Evolutionary conservation across 257 asterid species (phyloP), one percentile per base, ranked within the genome.

Genomic region (Ocimum tenuiflorum): DNA sequence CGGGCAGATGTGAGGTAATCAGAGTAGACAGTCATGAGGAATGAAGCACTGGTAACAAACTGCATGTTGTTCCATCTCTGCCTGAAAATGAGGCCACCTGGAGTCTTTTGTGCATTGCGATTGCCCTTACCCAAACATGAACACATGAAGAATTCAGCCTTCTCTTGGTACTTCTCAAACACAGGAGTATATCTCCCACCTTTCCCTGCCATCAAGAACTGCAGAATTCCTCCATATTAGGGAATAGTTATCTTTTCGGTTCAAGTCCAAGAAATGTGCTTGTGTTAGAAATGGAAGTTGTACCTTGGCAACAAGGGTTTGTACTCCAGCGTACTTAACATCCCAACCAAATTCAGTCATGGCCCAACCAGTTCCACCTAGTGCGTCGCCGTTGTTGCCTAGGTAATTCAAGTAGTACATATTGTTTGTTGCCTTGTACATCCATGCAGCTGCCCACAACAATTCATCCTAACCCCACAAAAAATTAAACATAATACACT

Each of bases 341-440:
- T 92, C 99, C 99, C 99, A 92, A 0, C 99, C 94, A 60, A 92
- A 92, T 62, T 92, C 97, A 23, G 95, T 83, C 99, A 92, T 89
- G 50, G 87, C 83, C 99, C 99, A 92, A 27, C 91, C 97, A 51
- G 99, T 92, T 29, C 96, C 99, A 24, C 99, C 99, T 46, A 92
- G 94, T 1, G 92, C 74, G 54, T 87, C 82, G 6, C 91, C 99
- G 68, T 92, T 89, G 50, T 70, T 80, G 13, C 86, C 99, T 2
- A 92, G 70, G 77, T 92, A 92, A 62, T 85, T 68, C 83, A 92
- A 74, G 79, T 87, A 92, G 78, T 74, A 80, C 13, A 56, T 71
- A 33, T 83, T 84, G 68, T 87, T 83, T 23, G 98, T 63, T 39
- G 98, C 98, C 84, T 89, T 92, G 84, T 85, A 87, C 67, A 92